These are phyloP conservation scores for Sphagnum fallax DNA, from an alignment of 228 moss, liverwort and hornwort species.

Conservation along the genomic window DNA sequence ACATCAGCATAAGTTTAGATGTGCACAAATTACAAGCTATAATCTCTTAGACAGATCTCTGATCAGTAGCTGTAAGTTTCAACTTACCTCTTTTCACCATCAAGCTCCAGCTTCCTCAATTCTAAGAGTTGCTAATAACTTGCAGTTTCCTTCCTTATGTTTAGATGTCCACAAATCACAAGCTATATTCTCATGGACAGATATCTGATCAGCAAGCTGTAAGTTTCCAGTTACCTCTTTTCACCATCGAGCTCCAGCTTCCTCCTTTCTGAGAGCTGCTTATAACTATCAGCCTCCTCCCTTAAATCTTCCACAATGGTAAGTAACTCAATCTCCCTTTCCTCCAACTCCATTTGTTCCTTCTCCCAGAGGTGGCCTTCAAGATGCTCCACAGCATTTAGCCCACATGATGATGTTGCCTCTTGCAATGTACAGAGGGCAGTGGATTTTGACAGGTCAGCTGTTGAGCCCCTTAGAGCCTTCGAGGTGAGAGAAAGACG, in stretches of 20 bases:
- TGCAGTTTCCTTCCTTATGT: too few species aligned
- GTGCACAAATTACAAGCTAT: too few species aligned
- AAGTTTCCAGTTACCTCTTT: slow-evolving; percentile 36
- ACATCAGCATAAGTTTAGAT: too few species aligned
- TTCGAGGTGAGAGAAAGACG: slow-evolving; percentile 57
- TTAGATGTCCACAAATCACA: too few species aligned
- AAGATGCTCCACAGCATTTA: background rate
- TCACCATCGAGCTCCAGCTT: slow-evolving; percentile 86
- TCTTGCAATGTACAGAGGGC: slow-evolving; percentile 19
- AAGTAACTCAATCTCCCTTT: slow-evolving; percentile 88
- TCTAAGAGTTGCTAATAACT: too few species aligned
- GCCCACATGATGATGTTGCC: background rate
- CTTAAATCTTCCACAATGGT: slow-evolving; percentile 73
- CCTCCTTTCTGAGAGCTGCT: slow-evolving; percentile 62
- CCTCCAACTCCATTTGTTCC: slow-evolving; percentile 75
- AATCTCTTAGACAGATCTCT: too few species aligned
- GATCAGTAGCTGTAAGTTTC: background rate
- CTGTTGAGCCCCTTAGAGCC: slow-evolving; percentile 34
- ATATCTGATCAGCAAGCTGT: background rate
- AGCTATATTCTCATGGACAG: background rate
- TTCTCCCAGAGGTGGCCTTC: slow-evolving; percentile 36
- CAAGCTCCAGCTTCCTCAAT: too few species aligned
- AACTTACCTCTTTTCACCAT: background rate
- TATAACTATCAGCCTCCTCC: slow-evolving; percentile 71
- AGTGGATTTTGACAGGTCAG: slow-evolving; percentile 10